Percentiles rank a stretch among this genome's conserved stretches.
Evolutionary conservation across 2,329 filamentous ascomycete genomes (phyloP).

Genomic region (Epichloe uncinata): DNA sequence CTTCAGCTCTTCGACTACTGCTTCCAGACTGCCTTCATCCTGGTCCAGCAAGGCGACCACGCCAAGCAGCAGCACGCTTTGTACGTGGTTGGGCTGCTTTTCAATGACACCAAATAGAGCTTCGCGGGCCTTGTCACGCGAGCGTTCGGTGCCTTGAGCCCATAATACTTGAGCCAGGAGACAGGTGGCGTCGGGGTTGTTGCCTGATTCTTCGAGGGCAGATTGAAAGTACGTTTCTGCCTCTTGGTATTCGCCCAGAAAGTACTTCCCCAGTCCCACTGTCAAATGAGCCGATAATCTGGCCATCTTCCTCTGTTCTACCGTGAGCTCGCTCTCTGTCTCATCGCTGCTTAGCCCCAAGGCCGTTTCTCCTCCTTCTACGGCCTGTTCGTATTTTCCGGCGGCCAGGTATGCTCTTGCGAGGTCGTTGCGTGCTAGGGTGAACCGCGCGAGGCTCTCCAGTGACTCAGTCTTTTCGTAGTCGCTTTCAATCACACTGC

Average conservation of each 20-base stretch:
- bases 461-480: conserved; percentile 76
- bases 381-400: conserved; percentile 50
- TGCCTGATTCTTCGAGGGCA: conserved; percentile 62
- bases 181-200: conserved; percentile 73
- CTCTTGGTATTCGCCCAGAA: conserved; percentile 47
- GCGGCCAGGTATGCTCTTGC: conserved; percentile 69
- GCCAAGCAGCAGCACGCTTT: conserved; percentile 67
- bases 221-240: conserved; percentile 70
- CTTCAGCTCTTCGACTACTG: conserved; percentile 66
- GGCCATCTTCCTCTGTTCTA: conserved; percentile 52
- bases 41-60: conserved; percentile 71
- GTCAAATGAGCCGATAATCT: conserved; percentile 78
- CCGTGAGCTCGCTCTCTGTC: conserved; percentile 49
- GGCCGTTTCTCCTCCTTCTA: conserved; percentile 69
- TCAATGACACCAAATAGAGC: conserved; percentile 73
- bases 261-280: conserved; percentile 71
- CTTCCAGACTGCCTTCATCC: conserved; percentile 66
- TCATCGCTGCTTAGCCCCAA: conserved; percentile 66
- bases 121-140: conserved; percentile 62
- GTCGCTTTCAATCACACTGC: conserved; percentile 57
- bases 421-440: conserved; percentile 74
- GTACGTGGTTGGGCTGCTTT: conserved; percentile 58
- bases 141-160: conserved; percentile 67
- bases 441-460: conserved; percentile 59
- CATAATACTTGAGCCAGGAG: conserved; percentile 84